These are phyloP conservation scores for Harrya chromipes DNA, from an alignment of 768 basidiomycete genomes.

Conservation along the genomic window DNA sequence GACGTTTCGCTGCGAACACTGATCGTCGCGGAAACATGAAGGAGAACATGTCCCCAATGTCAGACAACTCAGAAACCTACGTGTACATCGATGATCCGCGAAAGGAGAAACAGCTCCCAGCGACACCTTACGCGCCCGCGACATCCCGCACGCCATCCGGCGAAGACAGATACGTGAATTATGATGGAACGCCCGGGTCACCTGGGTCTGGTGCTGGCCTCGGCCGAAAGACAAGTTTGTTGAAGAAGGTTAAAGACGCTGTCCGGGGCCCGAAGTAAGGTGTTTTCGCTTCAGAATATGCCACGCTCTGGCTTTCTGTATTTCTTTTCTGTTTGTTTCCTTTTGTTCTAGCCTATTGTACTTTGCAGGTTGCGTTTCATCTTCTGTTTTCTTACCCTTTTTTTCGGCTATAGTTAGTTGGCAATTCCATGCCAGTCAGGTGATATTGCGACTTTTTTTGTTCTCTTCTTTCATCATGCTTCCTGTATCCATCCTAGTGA, in stretches of 20 bases:
- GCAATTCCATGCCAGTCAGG: slow-evolving; percentile 2
- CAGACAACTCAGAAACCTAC: slow-evolving; percentile 49
- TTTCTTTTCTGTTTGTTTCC: slow-evolving; percentile 5
- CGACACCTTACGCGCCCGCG: slow-evolving; percentile 36
- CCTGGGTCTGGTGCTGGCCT: slow-evolving; percentile 44
- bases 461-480: slow-evolving; percentile 19
- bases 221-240: slow-evolving; percentile 71
- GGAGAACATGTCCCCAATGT: slow-evolving; percentile 30
- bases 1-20: slow-evolving; percentile 52
- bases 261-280: slow-evolving; percentile 54
- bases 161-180: slow-evolving; percentile 43
- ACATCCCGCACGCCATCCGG: slow-evolving; percentile 23
- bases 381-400: slow-evolving; percentile 1
- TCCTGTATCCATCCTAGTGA: slow-evolving; percentile 32
- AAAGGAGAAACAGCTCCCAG: slow-evolving; percentile 54
- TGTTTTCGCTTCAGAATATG: slow-evolving; percentile 3
- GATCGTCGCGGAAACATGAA: slow-evolving; percentile 37
- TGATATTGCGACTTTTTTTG: slow-evolving; percentile 2
- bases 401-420: not conserved
- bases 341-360: slow-evolving; percentile 3
- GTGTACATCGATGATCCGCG: slow-evolving; percentile 57
- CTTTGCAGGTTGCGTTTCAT: slow-evolving; percentile 3
- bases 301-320: slow-evolving; percentile 4
- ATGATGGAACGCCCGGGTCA: slow-evolving; percentile 40
- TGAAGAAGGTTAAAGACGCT: slow-evolving; percentile 75